These are phyloP conservation scores for Astrothelium subdiscretum DNA, from an alignment of 495 filamentous ascomycete species.

Conservation along the genomic window DNA sequence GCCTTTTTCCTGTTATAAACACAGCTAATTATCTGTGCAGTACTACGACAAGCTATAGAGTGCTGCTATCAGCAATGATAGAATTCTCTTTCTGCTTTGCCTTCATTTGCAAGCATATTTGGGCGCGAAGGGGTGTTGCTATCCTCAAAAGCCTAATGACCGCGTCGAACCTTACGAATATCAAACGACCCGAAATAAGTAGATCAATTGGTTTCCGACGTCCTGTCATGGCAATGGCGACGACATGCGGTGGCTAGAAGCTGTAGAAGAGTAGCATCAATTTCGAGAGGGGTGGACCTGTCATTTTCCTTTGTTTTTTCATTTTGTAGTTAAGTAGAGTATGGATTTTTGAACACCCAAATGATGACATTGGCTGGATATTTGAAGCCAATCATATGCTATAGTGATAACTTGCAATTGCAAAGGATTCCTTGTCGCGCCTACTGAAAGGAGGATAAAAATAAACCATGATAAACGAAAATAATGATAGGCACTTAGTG, in stretches of 20 bases:
- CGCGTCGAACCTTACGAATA: background rate
- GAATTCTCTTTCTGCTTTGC: background rate
- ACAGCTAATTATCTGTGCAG: conserved; percentile 48
- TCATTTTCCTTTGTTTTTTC: background rate
- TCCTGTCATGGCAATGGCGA: background rate
- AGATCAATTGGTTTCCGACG: background rate
- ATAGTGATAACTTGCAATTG: no score
- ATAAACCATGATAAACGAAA: no score
- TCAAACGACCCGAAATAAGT: background rate
- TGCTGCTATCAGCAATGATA: conserved; percentile 7
- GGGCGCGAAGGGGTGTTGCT: background rate
- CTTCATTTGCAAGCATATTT: background rate
- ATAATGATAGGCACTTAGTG: no score
- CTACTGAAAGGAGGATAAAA: no score
- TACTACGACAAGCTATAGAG: conserved; percentile 98
- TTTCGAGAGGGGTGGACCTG: background rate
- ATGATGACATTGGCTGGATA: background rate
- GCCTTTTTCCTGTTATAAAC: background rate
- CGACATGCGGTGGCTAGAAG: background rate
- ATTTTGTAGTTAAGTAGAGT: background rate
- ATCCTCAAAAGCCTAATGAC: background rate
- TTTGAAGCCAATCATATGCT: background rate
- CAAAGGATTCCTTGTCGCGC: no score
- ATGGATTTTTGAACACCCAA: background rate
- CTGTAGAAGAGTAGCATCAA: background rate